Evolutionary conservation across 805 yeast genomes (phyloP).

Genomic region (Hanseniaspora clermontiae): DNA sequence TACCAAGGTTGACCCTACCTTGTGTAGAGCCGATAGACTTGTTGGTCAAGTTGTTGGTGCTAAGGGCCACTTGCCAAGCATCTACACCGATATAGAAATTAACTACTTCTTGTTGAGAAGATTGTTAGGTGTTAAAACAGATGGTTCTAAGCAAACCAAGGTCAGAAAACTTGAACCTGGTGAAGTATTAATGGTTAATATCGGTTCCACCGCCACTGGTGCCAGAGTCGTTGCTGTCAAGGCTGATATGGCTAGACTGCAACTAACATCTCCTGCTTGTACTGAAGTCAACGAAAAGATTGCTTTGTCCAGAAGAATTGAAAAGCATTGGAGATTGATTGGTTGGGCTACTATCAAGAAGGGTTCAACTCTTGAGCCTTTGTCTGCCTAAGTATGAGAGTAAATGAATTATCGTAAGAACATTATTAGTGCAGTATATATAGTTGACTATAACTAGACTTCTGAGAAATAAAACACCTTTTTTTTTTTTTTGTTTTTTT

Average conservation of each 20-base stretch:
- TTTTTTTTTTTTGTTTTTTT: neutral
- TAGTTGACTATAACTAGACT: neutral
- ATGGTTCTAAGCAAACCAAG: slow-evolving; percentile 92
- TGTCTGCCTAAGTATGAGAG: slow-evolving; percentile 25
- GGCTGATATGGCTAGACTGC: slow-evolving; percentile 98
- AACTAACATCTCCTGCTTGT: slow-evolving; percentile 95
- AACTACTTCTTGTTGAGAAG: slow-evolving; percentile 94
- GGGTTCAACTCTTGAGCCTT: slow-evolving; percentile 79
- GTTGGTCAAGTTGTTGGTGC: slow-evolving; percentile 99
- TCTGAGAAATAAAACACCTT: neutral
- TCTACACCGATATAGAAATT: slow-evolving; percentile 93
- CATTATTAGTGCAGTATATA: neutral
- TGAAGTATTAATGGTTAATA: slow-evolving; percentile 96
- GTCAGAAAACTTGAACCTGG: slow-evolving; percentile 87
- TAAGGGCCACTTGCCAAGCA: slow-evolving; percentile 87
- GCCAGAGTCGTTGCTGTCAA: slow-evolving; percentile 96
- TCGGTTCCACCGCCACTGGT: slow-evolving; percentile 98
- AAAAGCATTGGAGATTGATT: slow-evolving; percentile 98
- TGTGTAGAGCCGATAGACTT: slow-evolving; percentile 97
- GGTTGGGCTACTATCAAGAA: slow-evolving; percentile 99
- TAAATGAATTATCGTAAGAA: neutral
- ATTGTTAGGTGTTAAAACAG: slow-evolving; percentile 95
- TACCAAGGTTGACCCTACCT: slow-evolving; percentile 95
- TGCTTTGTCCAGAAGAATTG: slow-evolving; percentile 97
- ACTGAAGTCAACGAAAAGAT: slow-evolving; percentile 96